Evolutionary conservation across 2,329 filamentous ascomycete genomes (phyloP).

Genomic region (Pestalotiopsis sp.): DNA sequence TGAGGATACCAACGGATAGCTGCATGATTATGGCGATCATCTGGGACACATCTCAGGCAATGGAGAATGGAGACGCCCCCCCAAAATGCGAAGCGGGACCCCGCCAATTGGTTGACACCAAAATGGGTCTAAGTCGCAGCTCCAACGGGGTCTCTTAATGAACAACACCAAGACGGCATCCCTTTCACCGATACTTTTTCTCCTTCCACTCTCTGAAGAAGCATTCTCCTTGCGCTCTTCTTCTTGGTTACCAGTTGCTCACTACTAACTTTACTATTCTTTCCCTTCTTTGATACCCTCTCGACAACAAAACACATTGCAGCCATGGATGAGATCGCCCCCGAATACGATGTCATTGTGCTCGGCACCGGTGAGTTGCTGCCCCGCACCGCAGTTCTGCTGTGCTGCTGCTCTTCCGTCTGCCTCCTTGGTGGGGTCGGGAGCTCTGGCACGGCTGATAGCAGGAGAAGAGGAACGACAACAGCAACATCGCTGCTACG

Average conservation of each 20-base stretch:
- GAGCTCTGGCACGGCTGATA: constrained; percentile 4
- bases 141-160: constrained; percentile 24
- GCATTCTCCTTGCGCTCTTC: not conserved
- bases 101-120: constrained; percentile 10
- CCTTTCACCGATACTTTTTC: constrained; percentile 33
- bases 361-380: constrained; percentile 84
- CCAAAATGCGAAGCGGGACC: constrained; percentile 16
- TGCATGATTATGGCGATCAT: constrained; percentile 8
- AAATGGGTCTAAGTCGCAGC: constrained; percentile 23
- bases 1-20: not conserved
- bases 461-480: not conserved
- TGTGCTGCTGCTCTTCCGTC: constrained; percentile 11
- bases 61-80: constrained; percentile 20
- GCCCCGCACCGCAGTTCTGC: constrained; percentile 16
- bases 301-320: constrained; percentile 17
- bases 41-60: constrained; percentile 9
- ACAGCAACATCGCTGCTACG: not conserved
- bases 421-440: constrained; percentile 17
- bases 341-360: constrained; percentile 98
- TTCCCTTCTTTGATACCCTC: constrained; percentile 7
- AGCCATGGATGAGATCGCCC: constrained; percentile 95
- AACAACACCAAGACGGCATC: constrained; percentile 18
- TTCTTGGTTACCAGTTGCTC: constrained; percentile 14
- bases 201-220: constrained; percentile 6
- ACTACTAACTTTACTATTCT: constrained; percentile 8